Conservation (phyloP, 768 basidiomycete genomes). For the Collybia sordida region DNA sequence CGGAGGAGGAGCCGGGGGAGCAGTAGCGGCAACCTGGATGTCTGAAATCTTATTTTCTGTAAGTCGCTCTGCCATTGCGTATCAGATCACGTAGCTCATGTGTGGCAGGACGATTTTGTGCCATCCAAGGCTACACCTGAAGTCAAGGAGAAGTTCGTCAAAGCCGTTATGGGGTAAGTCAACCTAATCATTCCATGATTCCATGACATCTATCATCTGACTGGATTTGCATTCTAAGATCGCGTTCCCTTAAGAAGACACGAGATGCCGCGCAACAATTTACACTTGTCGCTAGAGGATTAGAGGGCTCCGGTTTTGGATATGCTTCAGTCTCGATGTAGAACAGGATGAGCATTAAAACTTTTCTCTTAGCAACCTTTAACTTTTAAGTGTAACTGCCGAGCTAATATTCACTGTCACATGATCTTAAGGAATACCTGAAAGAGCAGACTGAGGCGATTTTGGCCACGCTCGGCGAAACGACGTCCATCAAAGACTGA, state of each 20-base stretch:
- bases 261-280: constrained; percentile 88
- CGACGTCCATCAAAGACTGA: too few species aligned
- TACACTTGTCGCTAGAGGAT: constrained; percentile 77
- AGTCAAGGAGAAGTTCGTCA: constrained; percentile 78
- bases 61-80: constrained; percentile 2
- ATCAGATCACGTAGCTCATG: not conserved
- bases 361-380: too few species aligned
- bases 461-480: too few species aligned
- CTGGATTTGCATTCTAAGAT: constrained; percentile 34
- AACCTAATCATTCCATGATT: not conserved
- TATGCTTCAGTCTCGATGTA: constrained; percentile 69
- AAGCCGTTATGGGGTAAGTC: constrained; percentile 64
- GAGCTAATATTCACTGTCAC: too few species aligned
- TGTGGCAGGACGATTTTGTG: constrained; percentile 65
- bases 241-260: constrained; percentile 70
- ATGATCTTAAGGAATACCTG: too few species aligned
- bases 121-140: constrained; percentile 70
- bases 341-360: not conserved
- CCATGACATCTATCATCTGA: not conserved
- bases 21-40: constrained; percentile 62
- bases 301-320: constrained; percentile 86
- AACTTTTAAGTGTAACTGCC: too few species aligned
- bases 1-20: constrained; percentile 21
- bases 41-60: constrained; percentile 69
- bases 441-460: too few species aligned